A percentile compares a stretch with the other conserved stretches of the same genome.
Evolutionary conservation across 495 filamentous ascomycete species (phyloP).

Genomic region (Ramalina peruviana): DNA sequence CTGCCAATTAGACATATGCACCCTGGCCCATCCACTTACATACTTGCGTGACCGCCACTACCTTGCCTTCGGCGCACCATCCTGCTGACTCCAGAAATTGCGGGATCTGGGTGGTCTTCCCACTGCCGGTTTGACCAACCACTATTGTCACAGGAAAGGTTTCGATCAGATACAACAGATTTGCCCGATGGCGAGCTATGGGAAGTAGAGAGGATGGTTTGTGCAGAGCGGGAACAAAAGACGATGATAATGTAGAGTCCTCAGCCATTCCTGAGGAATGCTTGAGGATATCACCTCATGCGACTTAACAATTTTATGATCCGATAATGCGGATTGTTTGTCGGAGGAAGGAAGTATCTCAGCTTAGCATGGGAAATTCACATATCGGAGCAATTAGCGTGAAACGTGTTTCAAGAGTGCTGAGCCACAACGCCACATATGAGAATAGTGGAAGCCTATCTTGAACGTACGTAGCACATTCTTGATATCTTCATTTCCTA

Average conservation of each 20-base stretch:
- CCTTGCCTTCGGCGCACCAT: slow-evolving; percentile 74
- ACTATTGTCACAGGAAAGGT: slow-evolving; percentile 72
- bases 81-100: slow-evolving; percentile 77
- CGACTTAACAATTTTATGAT: not conserved
- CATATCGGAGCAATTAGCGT: not conserved
- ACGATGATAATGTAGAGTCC: slow-evolving; percentile 38
- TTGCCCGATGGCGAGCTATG: slow-evolving; percentile 60
- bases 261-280: slow-evolving; percentile 2
- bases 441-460: no score
- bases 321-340: not conserved
- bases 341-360: not conserved
- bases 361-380: not conserved
- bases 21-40: slow-evolving; percentile 14
- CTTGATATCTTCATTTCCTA: no score
- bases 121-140: slow-evolving; percentile 76
- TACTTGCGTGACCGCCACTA: slow-evolving; percentile 87
- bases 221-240: slow-evolving; percentile 63
- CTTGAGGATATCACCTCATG: no score
- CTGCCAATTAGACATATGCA: not conserved
- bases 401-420: no score
- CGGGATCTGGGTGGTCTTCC: slow-evolving; percentile 85
- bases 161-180: slow-evolving; percentile 63
- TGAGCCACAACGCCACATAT: no score
- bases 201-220: slow-evolving; percentile 65
- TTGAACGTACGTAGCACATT: no score